These are phyloP conservation scores for Leccinum rimulosum DNA, from an alignment of 768 basidiomycete genomes.

Conservation along the genomic window DNA sequence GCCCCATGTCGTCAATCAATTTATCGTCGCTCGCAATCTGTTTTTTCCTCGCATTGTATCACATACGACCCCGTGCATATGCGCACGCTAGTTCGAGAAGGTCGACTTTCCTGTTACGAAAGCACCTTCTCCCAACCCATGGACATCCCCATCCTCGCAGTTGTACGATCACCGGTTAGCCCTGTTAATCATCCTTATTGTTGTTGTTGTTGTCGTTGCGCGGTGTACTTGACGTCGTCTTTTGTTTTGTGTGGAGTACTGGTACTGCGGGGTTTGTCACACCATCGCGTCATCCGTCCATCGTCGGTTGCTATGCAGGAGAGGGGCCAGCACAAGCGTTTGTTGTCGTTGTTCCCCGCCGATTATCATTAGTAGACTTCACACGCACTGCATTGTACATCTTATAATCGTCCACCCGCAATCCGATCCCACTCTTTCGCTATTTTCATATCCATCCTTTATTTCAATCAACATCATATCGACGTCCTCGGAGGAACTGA, in stretches of 20 bases:
- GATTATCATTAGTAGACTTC: constrained; percentile 20
- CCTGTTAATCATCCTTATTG: constrained; percentile 6
- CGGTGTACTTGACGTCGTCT: neutral
- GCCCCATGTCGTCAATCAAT: constrained; percentile 31
- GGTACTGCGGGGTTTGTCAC: constrained; percentile 3
- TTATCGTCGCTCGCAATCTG: constrained; percentile 31
- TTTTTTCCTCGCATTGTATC: constrained; percentile 29
- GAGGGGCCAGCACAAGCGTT: constrained; percentile 8
- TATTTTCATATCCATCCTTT: constrained; percentile 1
- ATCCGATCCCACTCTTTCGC: neutral
- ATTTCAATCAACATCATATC: constrained; percentile 1
- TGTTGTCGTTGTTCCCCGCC: neutral
- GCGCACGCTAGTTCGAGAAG: constrained; percentile 30
- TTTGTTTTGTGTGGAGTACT: constrained; percentile 10
- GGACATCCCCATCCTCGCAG: constrained; percentile 17
- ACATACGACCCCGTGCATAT: constrained; percentile 35
- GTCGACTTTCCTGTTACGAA: neutral
- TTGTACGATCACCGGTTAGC: constrained; percentile 27
- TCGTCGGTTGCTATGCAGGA: constrained; percentile 25
- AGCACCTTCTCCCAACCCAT: constrained; percentile 3
- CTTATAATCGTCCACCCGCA: constrained; percentile 4
- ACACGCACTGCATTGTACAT: constrained; percentile 29
- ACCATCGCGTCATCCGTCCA: constrained; percentile 1
- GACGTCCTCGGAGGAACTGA: constrained; percentile 13
- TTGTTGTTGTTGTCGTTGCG: constrained; percentile 2